Evolutionary conservation across 2,329 filamentous ascomycete species (phyloP).

Genomic region (Lecanicillium sp.): DNA sequence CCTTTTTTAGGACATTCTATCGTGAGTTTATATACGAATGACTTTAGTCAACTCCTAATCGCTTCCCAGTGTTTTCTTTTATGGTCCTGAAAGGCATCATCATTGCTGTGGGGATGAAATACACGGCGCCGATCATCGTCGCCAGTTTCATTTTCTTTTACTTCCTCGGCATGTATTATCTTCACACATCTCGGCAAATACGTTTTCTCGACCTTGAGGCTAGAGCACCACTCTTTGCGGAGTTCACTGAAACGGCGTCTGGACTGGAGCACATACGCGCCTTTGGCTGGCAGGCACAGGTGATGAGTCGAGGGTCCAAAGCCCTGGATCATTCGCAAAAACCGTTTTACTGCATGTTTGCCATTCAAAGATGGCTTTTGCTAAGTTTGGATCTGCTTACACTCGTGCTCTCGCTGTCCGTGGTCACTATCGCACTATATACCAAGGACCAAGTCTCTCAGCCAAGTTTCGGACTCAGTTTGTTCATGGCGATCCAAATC

Average conservation of each 20-base stretch:
- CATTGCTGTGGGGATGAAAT: conserved; percentile 12
- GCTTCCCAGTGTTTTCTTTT: not conserved
- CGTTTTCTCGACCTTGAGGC: conserved; percentile 26
- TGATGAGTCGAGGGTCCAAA: conserved; percentile 31
- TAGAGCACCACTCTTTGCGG: conserved; percentile 24
- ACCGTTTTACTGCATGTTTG: conserved; percentile 45
- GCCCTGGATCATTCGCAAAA: conserved; percentile 43
- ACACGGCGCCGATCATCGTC: conserved; percentile 14
- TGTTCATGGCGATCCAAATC: conserved; percentile 13
- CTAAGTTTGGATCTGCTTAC: conserved; percentile 40
- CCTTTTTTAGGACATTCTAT: conserved; percentile 6
- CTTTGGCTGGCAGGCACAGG: conserved; percentile 40
- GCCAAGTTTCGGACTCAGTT: conserved; percentile 2
- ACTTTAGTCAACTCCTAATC: not conserved
- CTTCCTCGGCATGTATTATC: conserved; percentile 22
- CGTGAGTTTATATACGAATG: not conserved
- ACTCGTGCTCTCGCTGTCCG: conserved; percentile 31
- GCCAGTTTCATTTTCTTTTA: conserved; percentile 17
- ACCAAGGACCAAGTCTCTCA: conserved; percentile 3
- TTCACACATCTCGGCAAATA: conserved; percentile 27
- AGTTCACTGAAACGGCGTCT: conserved; percentile 33
- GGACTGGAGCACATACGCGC: conserved; percentile 42
- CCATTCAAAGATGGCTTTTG: conserved; percentile 46
- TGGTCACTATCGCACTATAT: conserved; percentile 33
- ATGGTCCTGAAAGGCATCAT: conserved; percentile 14